A percentile compares a stretch with the other conserved stretches of the same genome.
These are phyloP conservation scores for Calycina marina DNA, from an alignment of 2,329 filamentous ascomycete species.

Conservation along the genomic window DNA sequence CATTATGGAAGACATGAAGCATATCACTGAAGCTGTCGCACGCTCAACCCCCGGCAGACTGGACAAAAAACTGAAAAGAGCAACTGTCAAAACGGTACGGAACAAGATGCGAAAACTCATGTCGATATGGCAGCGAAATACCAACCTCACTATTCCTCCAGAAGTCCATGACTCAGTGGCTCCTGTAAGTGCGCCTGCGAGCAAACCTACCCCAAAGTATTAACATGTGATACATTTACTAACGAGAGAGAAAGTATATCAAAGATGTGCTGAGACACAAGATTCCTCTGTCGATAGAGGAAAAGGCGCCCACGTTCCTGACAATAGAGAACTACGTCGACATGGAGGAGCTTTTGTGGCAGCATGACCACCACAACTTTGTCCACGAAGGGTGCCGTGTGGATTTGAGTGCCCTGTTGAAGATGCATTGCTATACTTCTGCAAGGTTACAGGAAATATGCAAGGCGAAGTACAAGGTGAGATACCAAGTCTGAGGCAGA, in stretches of 20 bases:
- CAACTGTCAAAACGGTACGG: conserved; percentile 7
- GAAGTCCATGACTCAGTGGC: conserved; percentile 9
- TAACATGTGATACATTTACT: conserved; percentile 9
- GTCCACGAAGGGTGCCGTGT: conserved; percentile 7
- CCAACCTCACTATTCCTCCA: conserved; percentile 7
- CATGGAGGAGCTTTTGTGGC: conserved; percentile 8
- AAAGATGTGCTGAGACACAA: conserved; percentile 7
- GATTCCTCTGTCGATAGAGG: conserved; percentile 8
- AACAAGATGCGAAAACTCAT: conserved; percentile 7
- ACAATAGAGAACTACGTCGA: conserved; percentile 10
- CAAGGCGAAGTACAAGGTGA: conserved; percentile 9
- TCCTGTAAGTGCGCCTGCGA: conserved; percentile 7
- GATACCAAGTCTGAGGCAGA: conserved; percentile 8
- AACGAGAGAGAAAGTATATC: conserved; percentile 10
- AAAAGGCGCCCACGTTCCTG: conserved; percentile 9
- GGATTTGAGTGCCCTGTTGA: conserved; percentile 9
- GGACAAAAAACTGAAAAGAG: conserved; percentile 4
- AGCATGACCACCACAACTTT: conserved; percentile 9
- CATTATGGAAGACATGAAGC: conserved; percentile 10
- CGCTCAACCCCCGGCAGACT: conserved; percentile 8
- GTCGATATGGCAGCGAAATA: conserved; percentile 5
- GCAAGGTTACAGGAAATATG: conserved; percentile 11
- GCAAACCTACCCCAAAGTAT: conserved; percentile 7
- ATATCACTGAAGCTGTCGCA: conserved; percentile 10
- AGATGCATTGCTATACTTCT: conserved; percentile 11